Conservation (phyloP, 2,329 filamentous ascomycete genomes). For the Acephala macrosclerotiorum region DNA sequence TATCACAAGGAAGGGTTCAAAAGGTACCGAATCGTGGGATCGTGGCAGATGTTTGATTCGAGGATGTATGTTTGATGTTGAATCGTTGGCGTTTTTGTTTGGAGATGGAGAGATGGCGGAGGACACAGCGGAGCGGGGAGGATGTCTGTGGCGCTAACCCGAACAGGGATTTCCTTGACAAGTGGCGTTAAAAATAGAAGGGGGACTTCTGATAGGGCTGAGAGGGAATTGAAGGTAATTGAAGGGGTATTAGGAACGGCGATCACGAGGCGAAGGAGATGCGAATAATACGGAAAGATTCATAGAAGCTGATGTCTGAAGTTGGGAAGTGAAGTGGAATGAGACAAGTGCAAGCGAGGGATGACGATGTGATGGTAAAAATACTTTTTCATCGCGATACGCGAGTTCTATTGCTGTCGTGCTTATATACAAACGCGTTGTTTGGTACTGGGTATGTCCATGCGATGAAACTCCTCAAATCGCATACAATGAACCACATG, state of each 20-base stretch:
- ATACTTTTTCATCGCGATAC: background rate
- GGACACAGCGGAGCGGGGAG: background rate
- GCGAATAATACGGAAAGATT: no score
- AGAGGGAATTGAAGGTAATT: background rate
- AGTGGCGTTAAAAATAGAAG: background rate
- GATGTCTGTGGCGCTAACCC: background rate
- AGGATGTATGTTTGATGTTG: background rate
- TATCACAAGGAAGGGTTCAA: no score
- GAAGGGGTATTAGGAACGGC: no score
- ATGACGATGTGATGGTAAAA: background rate
- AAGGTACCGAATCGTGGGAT: background rate
- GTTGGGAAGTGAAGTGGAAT: no score
- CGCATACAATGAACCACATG: background rate
- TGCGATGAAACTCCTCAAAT: background rate
- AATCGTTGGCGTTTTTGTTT: background rate
- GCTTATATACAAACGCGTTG: background rate
- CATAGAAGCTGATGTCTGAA: no score
- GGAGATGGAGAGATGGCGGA: background rate
- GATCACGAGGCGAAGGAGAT: background rate
- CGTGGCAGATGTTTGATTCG: background rate
- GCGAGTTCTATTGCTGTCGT: background rate
- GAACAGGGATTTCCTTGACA: background rate
- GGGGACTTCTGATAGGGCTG: background rate
- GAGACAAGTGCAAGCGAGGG: background rate
- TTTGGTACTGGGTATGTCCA: slow-evolving; percentile 1